phyloP scores from a whole-genome alignment of 2,329 filamentous ascomycete species.

The Sphaerulina vaccinii region DNA sequence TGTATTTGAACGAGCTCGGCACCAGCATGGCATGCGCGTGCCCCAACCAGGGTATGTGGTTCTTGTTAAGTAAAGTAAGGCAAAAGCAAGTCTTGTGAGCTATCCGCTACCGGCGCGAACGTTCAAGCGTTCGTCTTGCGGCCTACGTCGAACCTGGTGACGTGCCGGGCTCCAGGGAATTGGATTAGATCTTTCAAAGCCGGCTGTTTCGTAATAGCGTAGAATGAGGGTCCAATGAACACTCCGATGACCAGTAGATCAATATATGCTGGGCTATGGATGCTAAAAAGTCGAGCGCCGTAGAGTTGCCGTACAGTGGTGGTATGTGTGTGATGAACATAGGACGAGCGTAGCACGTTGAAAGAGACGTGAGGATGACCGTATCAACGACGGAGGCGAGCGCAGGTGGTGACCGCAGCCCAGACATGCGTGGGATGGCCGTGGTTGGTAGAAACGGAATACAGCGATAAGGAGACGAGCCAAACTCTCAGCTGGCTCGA shows the following conservation, averaged over 20 bases:
- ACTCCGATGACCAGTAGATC: neutral
- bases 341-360: neutral
- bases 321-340: neutral
- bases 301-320: conserved; percentile 1
- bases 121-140: conserved; percentile 3
- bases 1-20: conserved; percentile 47
- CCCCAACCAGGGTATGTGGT: conserved; percentile 14
- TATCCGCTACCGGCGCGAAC: conserved; percentile 13
- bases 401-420: conserved; percentile 1
- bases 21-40: conserved; percentile 42
- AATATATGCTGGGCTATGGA: neutral
- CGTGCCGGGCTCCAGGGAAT: conserved; percentile 5
- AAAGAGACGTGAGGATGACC: neutral
- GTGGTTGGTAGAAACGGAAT: conserved; percentile 4
- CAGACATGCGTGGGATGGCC: neutral
- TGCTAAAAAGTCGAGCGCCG: neutral
- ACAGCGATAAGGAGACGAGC: conserved; percentile 14
- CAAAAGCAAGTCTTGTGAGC: conserved; percentile 16
- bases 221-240: conserved; percentile 1
- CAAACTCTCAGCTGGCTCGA: conserved; percentile 6
- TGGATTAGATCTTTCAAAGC: conserved; percentile 1
- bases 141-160: neutral
- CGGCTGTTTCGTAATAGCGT: conserved; percentile 12
- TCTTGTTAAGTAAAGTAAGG: conserved; percentile 16
- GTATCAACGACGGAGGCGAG: neutral